Evolutionary conservation across 2,329 filamentous ascomycete genomes (phyloP).

Genomic region (Pseudogymnoascus sp.): DNA sequence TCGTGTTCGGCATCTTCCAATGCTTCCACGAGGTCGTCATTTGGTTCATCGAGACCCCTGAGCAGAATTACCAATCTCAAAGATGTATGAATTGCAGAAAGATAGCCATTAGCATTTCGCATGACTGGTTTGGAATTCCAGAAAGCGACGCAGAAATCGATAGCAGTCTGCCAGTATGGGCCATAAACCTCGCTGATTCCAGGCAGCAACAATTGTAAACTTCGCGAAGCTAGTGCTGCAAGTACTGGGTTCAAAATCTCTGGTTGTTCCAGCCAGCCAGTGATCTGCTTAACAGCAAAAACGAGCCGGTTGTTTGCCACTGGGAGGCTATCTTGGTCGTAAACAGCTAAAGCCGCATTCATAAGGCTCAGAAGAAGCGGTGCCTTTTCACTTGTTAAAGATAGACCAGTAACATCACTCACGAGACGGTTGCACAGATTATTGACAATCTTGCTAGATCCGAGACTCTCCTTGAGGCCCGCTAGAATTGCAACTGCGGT

Average conservation of each 20-base stretch:
- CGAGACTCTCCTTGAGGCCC: conserved; percentile 45
- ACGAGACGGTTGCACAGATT: conserved; percentile 54
- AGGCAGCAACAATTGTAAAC: conserved; percentile 57
- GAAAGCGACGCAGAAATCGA: conserved; percentile 51
- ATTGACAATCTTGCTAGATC: conserved; percentile 41
- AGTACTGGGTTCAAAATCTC: conserved; percentile 39
- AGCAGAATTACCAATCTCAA: conserved; percentile 63
- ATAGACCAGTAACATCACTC: conserved; percentile 51
- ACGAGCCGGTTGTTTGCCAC: conserved; percentile 48
- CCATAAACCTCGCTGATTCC: conserved; percentile 78
- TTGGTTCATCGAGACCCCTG: conserved; percentile 60
- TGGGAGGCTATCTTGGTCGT: conserved; percentile 45
- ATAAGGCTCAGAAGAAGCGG: conserved; percentile 46
- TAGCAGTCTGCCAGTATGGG: conserved; percentile 68
- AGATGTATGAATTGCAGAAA: conserved; percentile 64
- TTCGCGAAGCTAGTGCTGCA: conserved; percentile 47
- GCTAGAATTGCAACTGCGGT: conserved; percentile 43
- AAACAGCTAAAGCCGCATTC: conserved; percentile 46
- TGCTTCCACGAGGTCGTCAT: conserved; percentile 78
- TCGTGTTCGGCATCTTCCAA: conserved; percentile 53
- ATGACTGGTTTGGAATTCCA: conserved; percentile 44
- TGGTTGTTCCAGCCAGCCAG: conserved; percentile 58
- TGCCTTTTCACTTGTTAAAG: conserved; percentile 37
- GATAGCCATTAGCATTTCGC: conserved; percentile 38
- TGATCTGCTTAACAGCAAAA: conserved; percentile 74